phyloP scores from a whole-genome alignment of 2,329 filamentous ascomycete genomes.

The Cytospora piceae region DNA sequence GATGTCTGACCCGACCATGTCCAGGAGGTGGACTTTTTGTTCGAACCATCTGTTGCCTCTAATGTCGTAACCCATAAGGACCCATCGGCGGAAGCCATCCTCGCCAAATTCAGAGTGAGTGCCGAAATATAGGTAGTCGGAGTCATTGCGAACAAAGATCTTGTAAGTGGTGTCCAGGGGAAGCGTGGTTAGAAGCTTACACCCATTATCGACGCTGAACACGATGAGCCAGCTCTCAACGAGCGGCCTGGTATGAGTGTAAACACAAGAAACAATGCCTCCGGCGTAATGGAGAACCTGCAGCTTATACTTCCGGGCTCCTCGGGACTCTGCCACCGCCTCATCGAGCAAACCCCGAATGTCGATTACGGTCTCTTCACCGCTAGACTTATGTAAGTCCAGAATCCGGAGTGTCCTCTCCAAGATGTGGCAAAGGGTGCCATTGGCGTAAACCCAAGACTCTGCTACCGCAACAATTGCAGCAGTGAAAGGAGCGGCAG shows the following conservation, averaged over 20 bases:
- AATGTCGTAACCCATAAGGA: constrained; percentile 58
- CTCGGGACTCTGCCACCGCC: constrained; percentile 42
- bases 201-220: constrained; percentile 45
- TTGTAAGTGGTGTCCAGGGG: constrained; percentile 53
- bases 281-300: constrained; percentile 60
- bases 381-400: constrained; percentile 55
- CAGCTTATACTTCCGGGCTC: constrained; percentile 49
- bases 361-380: constrained; percentile 59
- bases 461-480: constrained; percentile 63
- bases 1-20: constrained; percentile 66
- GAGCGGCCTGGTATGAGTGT: constrained; percentile 46
- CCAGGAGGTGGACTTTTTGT: constrained; percentile 54
- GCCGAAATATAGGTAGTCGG: constrained; percentile 66
- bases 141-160: constrained; percentile 70
- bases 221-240: constrained; percentile 58
- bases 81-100: constrained; percentile 66
- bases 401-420: constrained; percentile 58
- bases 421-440: constrained; percentile 66
- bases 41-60: constrained; percentile 44
- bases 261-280: constrained; percentile 61
- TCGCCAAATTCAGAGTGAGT: constrained; percentile 59
- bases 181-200: constrained; percentile 45
- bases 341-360: constrained; percentile 47
- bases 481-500: constrained; percentile 64
- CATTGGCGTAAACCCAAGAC: constrained; percentile 64